Conservation (phyloP, 495 filamentous ascomycete genomes). For the Friedmanniomyces endolithicus region DNA sequence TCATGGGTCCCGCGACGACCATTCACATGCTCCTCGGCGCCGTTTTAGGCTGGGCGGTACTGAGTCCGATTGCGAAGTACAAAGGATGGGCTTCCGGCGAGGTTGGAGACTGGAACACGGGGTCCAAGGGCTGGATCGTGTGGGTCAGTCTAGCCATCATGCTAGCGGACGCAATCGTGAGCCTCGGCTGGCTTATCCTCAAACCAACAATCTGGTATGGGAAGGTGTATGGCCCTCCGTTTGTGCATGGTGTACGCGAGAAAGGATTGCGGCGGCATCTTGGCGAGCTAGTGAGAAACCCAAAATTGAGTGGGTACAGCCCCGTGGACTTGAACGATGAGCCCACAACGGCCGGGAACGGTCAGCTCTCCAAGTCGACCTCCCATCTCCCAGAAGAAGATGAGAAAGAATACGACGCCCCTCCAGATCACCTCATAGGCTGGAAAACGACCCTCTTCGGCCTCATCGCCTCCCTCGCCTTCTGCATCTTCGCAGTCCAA, state of each 20-base stretch:
- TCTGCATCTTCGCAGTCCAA: conserved; percentile 72
- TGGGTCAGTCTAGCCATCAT: conserved; percentile 94
- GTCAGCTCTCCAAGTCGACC: conserved; percentile 2
- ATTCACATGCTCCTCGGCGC: conserved; percentile 93
- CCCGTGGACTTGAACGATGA: conserved; percentile 18
- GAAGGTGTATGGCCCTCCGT: conserved; percentile 26
- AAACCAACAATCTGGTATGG: conserved; percentile 43
- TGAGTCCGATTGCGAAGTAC: conserved; percentile 76
- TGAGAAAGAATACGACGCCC: conserved; percentile 48
- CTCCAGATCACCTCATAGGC: conserved; percentile 68
- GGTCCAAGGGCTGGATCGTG: conserved; percentile 96
- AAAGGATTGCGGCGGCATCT: conserved; percentile 21
- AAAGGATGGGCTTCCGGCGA: conserved; percentile 81
- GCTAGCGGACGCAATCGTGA: conserved; percentile 85
- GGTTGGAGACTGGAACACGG: conserved; percentile 75
- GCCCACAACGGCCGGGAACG: background rate
- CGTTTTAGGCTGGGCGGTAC: conserved; percentile 76
- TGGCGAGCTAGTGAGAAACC: conserved; percentile 17
- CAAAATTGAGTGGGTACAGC: conserved; percentile 21
- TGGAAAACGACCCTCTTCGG: conserved; percentile 58
- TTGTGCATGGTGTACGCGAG: conserved; percentile 21
- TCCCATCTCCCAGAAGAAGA: conserved; percentile 12
- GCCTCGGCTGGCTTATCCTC: conserved; percentile 65
- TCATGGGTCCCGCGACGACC: conserved; percentile 86
- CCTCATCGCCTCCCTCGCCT: conserved; percentile 57